A percentile compares a stretch with the other conserved stretches of the same genome.
phyloP scores from a whole-genome alignment of 208 protist genomes.

The Jaenimonas drosophilae region DNA sequence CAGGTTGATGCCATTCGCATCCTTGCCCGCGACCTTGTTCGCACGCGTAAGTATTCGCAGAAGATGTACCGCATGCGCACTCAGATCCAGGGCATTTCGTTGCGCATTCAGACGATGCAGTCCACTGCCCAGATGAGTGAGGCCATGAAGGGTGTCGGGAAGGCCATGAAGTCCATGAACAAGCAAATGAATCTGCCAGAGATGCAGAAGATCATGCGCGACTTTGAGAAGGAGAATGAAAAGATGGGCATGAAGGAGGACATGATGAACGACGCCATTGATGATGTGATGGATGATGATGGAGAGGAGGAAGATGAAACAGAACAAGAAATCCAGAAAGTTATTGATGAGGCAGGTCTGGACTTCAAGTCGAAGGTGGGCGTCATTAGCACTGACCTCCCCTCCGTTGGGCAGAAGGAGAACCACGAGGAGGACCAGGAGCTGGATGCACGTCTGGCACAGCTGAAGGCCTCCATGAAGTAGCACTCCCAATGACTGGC shows the following conservation, averaged over 20 bases:
- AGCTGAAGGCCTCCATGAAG: constrained; percentile 70
- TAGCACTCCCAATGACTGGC: too few relatives aligned
- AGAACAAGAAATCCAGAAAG: constrained; percentile 84
- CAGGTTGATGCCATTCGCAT: constrained; percentile 95
- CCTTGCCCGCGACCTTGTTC: constrained; percentile 97
- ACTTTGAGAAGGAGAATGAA: constrained; percentile 97
- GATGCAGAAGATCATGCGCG: constrained; percentile 97
- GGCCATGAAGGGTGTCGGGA: constrained; percentile 89
- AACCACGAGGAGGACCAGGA: constrained; percentile 63
- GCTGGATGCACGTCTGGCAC: constrained; percentile 74
- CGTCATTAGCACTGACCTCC: constrained; percentile 30
- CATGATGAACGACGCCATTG: constrained; percentile 95
- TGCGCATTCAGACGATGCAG: constrained; percentile 94
- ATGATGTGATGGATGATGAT: constrained; percentile 89
- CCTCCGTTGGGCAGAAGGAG: constrained; percentile 13
- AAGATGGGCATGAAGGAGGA: constrained; percentile 98
- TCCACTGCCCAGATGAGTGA: constrained; percentile 82
- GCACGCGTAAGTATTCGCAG: constrained; percentile 91
- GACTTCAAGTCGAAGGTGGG: constrained; percentile 82
- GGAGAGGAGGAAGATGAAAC: constrained; percentile 88
- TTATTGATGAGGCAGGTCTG: constrained; percentile 87
- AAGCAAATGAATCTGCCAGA: constrained; percentile 94
- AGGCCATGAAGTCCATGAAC: constrained; percentile 95
- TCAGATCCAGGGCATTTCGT: constrained; percentile 93
- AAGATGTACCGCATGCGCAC: constrained; percentile 97